These are phyloP conservation scores for Phlebiopsis gigantea DNA, from an alignment of 768 basidiomycete genomes.

Conservation along the genomic window DNA sequence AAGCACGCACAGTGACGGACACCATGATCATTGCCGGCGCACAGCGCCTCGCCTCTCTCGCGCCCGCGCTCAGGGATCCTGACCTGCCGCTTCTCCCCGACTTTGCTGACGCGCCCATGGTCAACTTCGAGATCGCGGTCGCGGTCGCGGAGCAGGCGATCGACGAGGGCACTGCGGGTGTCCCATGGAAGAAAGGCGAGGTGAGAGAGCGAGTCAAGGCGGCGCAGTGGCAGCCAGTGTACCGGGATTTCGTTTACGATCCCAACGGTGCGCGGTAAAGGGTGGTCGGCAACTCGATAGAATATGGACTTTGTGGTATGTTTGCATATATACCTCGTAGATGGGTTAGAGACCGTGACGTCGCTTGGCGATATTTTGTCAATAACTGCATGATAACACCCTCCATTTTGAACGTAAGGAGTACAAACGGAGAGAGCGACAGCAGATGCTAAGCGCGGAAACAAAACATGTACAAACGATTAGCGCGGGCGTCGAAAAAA, in stretches of 20 bases:
- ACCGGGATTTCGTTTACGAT: conserved; percentile 62
- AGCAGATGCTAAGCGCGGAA: no score
- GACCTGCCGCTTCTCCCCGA: conserved; percentile 74
- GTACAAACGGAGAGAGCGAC: no score
- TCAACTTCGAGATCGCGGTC: conserved; percentile 74
- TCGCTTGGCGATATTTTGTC: no score
- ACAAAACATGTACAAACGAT: no score
- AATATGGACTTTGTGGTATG: background rate
- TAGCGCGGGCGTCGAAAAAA: no score
- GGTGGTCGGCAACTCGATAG: background rate
- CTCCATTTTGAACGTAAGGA: no score
- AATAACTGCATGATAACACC: no score
- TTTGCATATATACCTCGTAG: no score
- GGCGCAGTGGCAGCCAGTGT: conserved; percentile 61
- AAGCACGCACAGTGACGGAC: conserved; percentile 63
- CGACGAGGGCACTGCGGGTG: conserved; percentile 59
- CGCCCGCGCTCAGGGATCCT: conserved; percentile 68
- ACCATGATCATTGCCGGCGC: conserved; percentile 84
- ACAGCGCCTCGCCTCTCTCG: conserved; percentile 66
- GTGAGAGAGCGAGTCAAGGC: conserved; percentile 45
- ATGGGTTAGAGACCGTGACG: no score
- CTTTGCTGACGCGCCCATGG: conserved; percentile 63
- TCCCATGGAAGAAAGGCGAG: conserved; percentile 43
- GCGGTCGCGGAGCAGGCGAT: conserved; percentile 81
- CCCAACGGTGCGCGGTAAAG: conserved; percentile 32